phyloP scores from a whole-genome alignment of 164 flowering plant species.

The Tetracentron sinense region DNA sequence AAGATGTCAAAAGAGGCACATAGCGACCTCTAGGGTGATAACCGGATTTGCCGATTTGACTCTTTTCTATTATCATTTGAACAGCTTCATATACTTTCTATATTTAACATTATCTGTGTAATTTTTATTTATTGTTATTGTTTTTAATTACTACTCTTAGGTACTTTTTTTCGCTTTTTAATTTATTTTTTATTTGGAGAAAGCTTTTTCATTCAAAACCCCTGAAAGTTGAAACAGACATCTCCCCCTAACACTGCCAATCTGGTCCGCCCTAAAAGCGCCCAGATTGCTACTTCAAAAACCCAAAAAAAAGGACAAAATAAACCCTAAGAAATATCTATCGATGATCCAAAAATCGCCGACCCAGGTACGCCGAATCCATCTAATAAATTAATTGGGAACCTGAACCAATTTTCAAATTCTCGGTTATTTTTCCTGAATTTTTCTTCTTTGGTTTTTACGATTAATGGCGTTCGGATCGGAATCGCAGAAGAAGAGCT shows the following conservation, averaged over 20 bases:
- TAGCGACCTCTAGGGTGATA: no score
- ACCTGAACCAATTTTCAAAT: not conserved
- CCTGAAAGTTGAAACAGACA: no score
- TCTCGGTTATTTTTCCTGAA: not conserved
- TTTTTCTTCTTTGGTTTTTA: not conserved
- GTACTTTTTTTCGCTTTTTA: no score
- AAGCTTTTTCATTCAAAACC: no score
- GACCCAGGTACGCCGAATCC: constrained; percentile 19
- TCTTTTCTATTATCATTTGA: no score
- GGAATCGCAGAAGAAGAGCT: constrained; percentile 49
- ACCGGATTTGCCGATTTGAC: no score
- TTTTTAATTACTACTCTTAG: no score
- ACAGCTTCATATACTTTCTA: no score
- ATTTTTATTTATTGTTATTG: no score
- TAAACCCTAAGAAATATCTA: not conserved
- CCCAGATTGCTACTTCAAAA: not conserved
- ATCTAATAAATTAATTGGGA: not conserved
- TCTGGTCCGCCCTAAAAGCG: constrained; percentile 3
- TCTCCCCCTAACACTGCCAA: constrained; percentile 1
- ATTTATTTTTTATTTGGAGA: no score
- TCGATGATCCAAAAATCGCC: constrained; percentile 22
- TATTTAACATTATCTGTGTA: no score
- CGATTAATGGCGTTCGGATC: constrained; percentile 36
- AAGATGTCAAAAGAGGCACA: no score
- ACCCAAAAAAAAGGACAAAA: constrained; percentile 3